These are phyloP conservation scores for Aspergillus kassunensis DNA, from an alignment of 495 filamentous ascomycete species.

Conservation along the genomic window DNA sequence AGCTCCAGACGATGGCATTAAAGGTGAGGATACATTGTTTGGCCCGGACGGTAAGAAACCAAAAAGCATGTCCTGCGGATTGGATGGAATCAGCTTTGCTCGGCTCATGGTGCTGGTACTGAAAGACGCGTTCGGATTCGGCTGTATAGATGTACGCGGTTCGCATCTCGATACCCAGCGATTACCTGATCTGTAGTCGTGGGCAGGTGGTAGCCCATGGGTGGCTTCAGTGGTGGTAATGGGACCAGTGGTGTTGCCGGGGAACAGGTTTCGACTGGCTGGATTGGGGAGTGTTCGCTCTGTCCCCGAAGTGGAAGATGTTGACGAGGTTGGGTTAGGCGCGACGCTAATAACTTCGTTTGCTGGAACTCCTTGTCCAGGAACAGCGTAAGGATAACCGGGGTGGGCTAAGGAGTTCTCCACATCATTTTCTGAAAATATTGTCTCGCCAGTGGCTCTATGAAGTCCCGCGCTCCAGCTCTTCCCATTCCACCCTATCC, in stretches of 20 bases:
- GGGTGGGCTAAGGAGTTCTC: slow-evolving; percentile 22
- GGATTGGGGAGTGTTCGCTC: slow-evolving; percentile 41
- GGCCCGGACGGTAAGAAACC: slow-evolving; percentile 27
- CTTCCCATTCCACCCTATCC: slow-evolving; percentile 20
- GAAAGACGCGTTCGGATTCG: slow-evolving; percentile 14
- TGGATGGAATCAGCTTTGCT: slow-evolving; percentile 18
- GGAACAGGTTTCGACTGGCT: slow-evolving; percentile 21
- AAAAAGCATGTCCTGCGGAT: slow-evolving; percentile 29
- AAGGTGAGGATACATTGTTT: slow-evolving; percentile 12
- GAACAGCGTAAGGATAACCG: slow-evolving; percentile 28
- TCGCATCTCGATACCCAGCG: slow-evolving; percentile 16
- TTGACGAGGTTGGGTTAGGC: slow-evolving; percentile 16
- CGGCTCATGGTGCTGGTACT: slow-evolving; percentile 15
- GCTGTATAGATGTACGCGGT: slow-evolving; percentile 8
- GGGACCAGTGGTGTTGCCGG: slow-evolving; percentile 9
- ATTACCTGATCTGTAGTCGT: slow-evolving; percentile 5
- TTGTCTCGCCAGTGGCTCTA: slow-evolving; percentile 17
- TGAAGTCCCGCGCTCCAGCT: slow-evolving; percentile 26
- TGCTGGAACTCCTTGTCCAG: slow-evolving; percentile 22
- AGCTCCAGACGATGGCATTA: slow-evolving; percentile 7
- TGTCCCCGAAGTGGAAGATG: slow-evolving; percentile 21
- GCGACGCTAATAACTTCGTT: slow-evolving; percentile 18
- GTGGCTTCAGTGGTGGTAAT: slow-evolving; percentile 14
- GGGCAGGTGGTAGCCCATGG: slow-evolving; percentile 13
- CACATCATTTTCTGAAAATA: slow-evolving; percentile 29